Percentiles rank a stretch among this genome's conserved stretches.
Conservation (phyloP, 352 stramenopile species). For the Elongisporangium prolatum region DNA sequence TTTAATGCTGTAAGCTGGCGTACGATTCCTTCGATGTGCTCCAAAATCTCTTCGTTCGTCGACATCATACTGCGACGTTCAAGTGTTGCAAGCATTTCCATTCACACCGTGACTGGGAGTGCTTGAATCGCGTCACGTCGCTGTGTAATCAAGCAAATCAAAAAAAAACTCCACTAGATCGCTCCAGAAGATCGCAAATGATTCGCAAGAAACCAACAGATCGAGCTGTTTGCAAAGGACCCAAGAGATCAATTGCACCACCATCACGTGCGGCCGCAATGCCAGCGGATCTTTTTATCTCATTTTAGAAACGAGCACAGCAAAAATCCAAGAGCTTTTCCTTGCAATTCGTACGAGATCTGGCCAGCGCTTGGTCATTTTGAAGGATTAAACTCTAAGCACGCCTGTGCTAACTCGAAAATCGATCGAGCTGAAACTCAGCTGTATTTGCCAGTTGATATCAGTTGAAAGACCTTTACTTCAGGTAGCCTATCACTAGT, state of each 20-base stretch:
- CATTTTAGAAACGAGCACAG: no score
- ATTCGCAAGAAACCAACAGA: slow-evolving; percentile 28
- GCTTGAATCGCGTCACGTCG: slow-evolving; percentile 9
- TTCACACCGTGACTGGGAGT: slow-evolving; percentile 9
- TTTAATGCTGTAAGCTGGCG: slow-evolving; percentile 36
- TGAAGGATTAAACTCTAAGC: slow-evolving; percentile 53
- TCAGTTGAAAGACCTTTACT: slow-evolving; percentile 52
- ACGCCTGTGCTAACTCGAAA: slow-evolving; percentile 50
- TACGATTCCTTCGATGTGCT: slow-evolving; percentile 58
- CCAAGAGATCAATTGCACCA: slow-evolving; percentile 57
- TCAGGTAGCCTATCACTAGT: slow-evolving; percentile 62
- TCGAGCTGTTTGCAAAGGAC: slow-evolving; percentile 60
- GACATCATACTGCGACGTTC: slow-evolving; percentile 59
- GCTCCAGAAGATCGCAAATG: slow-evolving; percentile 49
- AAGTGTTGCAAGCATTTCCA: slow-evolving; percentile 36
- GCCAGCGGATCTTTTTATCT: slow-evolving; percentile 63
- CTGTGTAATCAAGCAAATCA: slow-evolving; percentile 46
- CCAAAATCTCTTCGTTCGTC: slow-evolving; percentile 68
- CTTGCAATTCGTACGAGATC: slow-evolving; percentile 65
- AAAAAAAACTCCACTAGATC: slow-evolving; percentile 53
- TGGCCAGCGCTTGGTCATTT: slow-evolving; percentile 68
- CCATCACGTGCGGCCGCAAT: slow-evolving; percentile 46
- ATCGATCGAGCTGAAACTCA: slow-evolving; percentile 48
- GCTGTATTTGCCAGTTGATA: slow-evolving; percentile 71
- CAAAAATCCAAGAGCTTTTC: neutral